Evolutionary conservation across 306 rosid species (phyloP).

Genomic region (Lathyrus sativus): DNA sequence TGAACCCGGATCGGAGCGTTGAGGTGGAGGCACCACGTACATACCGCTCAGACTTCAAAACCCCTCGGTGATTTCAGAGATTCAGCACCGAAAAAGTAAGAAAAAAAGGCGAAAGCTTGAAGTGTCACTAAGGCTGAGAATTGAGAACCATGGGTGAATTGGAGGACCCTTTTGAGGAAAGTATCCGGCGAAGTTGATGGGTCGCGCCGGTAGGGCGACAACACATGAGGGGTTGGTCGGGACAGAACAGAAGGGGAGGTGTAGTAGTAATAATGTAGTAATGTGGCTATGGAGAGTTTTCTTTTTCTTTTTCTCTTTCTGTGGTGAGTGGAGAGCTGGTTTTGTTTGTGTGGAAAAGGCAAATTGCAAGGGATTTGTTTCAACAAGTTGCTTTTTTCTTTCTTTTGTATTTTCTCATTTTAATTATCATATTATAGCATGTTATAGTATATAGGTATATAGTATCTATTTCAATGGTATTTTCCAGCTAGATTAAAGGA

Average conservation of each 20-base stretch:
- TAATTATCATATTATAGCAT: neutral
- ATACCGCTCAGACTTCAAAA: constrained; percentile 43
- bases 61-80: constrained; percentile 20
- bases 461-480: no score
- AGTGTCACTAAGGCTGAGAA: constrained; percentile 32
- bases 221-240: constrained; percentile 38
- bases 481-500: no score
- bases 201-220: constrained; percentile 37
- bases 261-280: constrained; percentile 25
- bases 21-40: constrained; percentile 97
- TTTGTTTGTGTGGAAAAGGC: constrained; percentile 32
- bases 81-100: neutral
- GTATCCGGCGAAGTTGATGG: constrained; percentile 45
- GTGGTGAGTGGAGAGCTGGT: constrained; percentile 31
- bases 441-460: no score
- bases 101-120: constrained; percentile 40
- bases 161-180: constrained; percentile 26
- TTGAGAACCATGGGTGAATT: constrained; percentile 30
- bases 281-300: constrained; percentile 27
- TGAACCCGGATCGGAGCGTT: constrained; percentile 73
- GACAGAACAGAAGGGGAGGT: constrained; percentile 25
- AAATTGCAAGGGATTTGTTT: neutral
- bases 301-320: neutral
- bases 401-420: neutral
- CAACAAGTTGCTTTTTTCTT: neutral